phyloP scores from a whole-genome alignment of 176 grass and related monocot genomes.

The Thinopyrum elongatum region DNA sequence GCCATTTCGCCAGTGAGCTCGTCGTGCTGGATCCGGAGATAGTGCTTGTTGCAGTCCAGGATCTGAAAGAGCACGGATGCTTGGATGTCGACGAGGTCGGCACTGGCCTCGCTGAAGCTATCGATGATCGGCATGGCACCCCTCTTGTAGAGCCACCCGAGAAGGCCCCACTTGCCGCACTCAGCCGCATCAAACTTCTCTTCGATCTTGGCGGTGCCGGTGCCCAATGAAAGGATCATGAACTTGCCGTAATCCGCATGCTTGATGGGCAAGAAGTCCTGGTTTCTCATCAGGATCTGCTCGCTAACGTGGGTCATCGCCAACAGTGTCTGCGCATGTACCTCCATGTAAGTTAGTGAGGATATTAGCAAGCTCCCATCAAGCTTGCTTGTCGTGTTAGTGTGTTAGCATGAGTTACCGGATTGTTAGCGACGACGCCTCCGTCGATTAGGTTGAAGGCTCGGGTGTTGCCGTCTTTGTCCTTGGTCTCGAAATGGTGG shows the following conservation, averaged over 20 bases:
- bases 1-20: conserved; percentile 4
- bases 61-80: neutral
- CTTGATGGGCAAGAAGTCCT: neutral
- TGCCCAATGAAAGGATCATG: neutral
- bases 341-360: neutral
- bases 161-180: conserved; percentile 44
- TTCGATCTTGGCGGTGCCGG: conserved; percentile 31
- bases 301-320: conserved; percentile 54
- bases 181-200: conserved; percentile 28
- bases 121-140: conserved; percentile 57
- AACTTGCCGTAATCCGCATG: neutral
- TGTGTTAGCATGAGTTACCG: conserved; percentile 1
- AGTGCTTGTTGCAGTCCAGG: conserved; percentile 39
- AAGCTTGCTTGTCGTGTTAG: neutral
- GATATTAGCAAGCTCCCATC: neutral
- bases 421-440: conserved; percentile 63
- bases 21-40: conserved; percentile 66
- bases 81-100: neutral
- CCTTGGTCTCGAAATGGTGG: conserved; percentile 34
- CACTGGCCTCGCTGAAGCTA: neutral
- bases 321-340: conserved; percentile 35
- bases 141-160: conserved; percentile 52
- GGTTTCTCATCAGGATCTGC: conserved; percentile 37
- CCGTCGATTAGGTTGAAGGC: conserved; percentile 62
- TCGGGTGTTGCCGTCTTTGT: conserved; percentile 28